Conservation (phyloP, 2,329 filamentous ascomycete species). For the Escovopsis sp. region DNA sequence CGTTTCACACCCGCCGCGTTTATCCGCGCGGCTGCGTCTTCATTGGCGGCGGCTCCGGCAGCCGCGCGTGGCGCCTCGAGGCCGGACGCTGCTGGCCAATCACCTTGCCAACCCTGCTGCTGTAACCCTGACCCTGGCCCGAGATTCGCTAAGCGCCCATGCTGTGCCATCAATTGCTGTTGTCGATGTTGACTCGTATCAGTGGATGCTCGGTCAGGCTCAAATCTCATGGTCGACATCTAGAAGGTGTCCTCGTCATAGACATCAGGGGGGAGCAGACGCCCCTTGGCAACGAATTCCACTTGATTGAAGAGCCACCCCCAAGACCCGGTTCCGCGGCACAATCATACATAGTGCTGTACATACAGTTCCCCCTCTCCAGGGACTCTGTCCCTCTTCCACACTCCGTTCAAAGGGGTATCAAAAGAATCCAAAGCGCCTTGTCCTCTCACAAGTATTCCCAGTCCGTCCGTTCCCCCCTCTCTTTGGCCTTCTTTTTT, state of each 20-base stretch:
- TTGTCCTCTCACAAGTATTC: neutral
- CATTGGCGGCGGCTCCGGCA: neutral
- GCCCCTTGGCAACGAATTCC: no score
- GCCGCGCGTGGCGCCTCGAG: neutral
- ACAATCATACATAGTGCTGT: neutral
- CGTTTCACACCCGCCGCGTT: conserved; percentile 2
- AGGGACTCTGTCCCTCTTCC: neutral
- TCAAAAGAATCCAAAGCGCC: neutral
- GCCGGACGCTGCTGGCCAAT: conserved; percentile 13
- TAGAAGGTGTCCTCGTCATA: no score
- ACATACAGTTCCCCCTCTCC: neutral
- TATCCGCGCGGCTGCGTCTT: conserved; percentile 6
- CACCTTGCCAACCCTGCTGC: conserved; percentile 8
- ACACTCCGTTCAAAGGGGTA: neutral
- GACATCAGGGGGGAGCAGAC: no score
- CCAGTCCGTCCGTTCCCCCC: no score
- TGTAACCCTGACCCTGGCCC: neutral
- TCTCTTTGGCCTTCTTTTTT: neutral
- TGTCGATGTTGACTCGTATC: neutral
- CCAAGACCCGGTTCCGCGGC: no score
- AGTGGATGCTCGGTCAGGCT: neutral
- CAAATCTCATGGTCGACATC: neutral
- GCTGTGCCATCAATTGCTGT: neutral
- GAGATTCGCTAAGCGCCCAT: neutral
- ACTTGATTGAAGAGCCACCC: no score